Base-by-base conservation (phyloP, 441 rosid genomes). In the Erysimum cheiri region DNA sequence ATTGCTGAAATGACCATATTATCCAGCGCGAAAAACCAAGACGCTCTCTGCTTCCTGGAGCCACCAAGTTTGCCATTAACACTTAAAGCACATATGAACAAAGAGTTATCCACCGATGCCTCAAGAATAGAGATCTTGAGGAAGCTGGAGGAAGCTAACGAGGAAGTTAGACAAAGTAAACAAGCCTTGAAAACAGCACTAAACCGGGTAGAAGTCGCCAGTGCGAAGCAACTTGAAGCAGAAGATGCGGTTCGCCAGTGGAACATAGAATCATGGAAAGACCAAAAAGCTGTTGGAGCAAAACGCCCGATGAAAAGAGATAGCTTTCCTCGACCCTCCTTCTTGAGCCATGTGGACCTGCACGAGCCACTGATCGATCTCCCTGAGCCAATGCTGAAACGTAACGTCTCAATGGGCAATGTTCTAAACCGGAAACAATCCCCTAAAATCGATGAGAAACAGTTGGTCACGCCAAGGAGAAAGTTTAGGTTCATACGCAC, bases 401-500 rank as follows among this genome's bases (percentile, higher is more conserved):
- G 69, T 40, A 86, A 86, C 3, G 87, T 89, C 71, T 94, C 98
- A 5, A 84, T 88, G 86, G 72, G 95, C 12, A 95, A 90, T 66
- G 80, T 87, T 15, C 72, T 89, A 15, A 84, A 85, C 77, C 73
- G 83, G 74, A 88, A 93, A 80, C 96, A 85, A 72, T 75, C 74
- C 35, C 35, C 13, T 58, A 70, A 78, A 0, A 78, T 81, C 56
- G 92, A 87, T 17, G 86, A 78, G 66, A 88, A 88, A 70, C 97
- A 78, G 78, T 81, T 75, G 58, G 74, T 70, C 7, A 43, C 80
- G 8, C 97, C 82, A 19, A 80, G 92, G 75, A 88, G 92, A 80
- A 91, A 88, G 85, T 91, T 89, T n/a, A 91, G 91, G 39, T 89
- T 93, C 81, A 89, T 94, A 60, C 98, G 88, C 63, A 84, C 82